Percentiles rank a stretch among this genome's conserved stretches.
phyloP scores from a whole-genome alignment of 148 eudicot genomes.

The Chenopodium suecicum region DNA sequence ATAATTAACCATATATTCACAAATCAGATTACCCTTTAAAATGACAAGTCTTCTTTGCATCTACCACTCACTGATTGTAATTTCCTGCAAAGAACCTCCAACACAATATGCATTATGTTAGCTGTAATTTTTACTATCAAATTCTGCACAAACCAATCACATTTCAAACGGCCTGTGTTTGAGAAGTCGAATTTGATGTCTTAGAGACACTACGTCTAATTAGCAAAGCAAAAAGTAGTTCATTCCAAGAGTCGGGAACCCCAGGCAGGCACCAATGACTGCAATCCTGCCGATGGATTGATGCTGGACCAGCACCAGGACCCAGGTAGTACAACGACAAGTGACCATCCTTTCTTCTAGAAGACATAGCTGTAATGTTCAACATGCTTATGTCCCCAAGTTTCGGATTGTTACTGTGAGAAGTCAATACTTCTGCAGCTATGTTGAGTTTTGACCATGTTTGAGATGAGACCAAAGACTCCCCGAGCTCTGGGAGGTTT shows the following conservation, averaged over 20 bases:
- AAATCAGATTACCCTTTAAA: neutral
- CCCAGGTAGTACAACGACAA: slow-evolving; percentile 80
- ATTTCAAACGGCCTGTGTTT: slow-evolving; percentile 16
- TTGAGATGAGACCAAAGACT: slow-evolving; percentile 50
- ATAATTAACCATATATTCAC: slow-evolving; percentile 21
- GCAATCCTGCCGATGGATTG: slow-evolving; percentile 77
- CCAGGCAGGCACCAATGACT: slow-evolving; percentile 99
- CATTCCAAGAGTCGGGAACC: slow-evolving; percentile 92
- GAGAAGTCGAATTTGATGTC: slow-evolving; percentile 23
- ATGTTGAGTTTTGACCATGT: slow-evolving; percentile 54
- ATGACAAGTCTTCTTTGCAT: neutral
- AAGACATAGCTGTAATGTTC: slow-evolving; percentile 66
- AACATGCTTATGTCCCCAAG: slow-evolving; percentile 38
- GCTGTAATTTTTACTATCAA: neutral
- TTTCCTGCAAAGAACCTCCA: neutral
- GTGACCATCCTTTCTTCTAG: slow-evolving; percentile 84
- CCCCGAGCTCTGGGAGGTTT: slow-evolving; percentile 70
- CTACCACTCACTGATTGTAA: neutral
- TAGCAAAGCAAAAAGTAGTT: slow-evolving; percentile 72
- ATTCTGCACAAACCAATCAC: neutral
- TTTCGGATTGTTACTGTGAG: slow-evolving; percentile 25
- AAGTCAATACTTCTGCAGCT: slow-evolving; percentile 40
- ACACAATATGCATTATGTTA: slow-evolving; percentile 12
- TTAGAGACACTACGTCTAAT: slow-evolving; percentile 32
- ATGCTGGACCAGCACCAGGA: slow-evolving; percentile 49